Base-by-base conservation (phyloP, 305 asterid species). In the Rubia tinctorum region DNA sequence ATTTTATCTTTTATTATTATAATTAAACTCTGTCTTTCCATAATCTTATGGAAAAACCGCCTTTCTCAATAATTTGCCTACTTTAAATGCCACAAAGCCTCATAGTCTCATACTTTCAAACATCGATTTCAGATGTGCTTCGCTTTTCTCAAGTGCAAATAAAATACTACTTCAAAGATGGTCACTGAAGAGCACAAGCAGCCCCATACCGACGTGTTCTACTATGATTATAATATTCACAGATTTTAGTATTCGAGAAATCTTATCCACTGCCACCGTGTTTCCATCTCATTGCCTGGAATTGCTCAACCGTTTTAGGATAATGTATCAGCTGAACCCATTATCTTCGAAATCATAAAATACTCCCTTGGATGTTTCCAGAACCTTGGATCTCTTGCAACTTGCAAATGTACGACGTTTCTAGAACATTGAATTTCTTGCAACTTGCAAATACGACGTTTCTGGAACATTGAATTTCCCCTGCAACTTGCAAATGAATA, bases 251-350 rank as follows among this genome's bases (percentile, higher is more conserved):
- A 49, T 14, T 49, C 55, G 55, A 4, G 15, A 10, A 23, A 20
- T 10, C 64, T 58, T 58, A 58, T 58, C 64, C 37, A 7, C 9
- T 23, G 34, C 63, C 63, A n/a, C 14, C 63, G 63, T 58, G 27
- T 58, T 58, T 10, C 64, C 64, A 8, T 58, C 64, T 20, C 34
- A 58, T 23, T 58, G 64, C 64, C 15, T 58, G 64, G 64, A 58
- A 1, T 58, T 58, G 64, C 64, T 58, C 64, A 58, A 58, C 64
- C 34, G 34, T 22, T 58, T 58, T 20, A 58, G 37, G 34, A 58
- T 53, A 53, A 42, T 56, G 27, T 5, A 55, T 55, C 22, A 55
- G 5, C 61, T 12, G 53, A 13, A 47, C 4, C 12, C 14, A 55
- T 8, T n/a, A 18, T 25, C n/a, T 49, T 49, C n/a, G n/a, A 49